Evolutionary conservation across 75 land plant genomes (phyloP).

Genomic region (Chamaecyparis obtusa): DNA sequence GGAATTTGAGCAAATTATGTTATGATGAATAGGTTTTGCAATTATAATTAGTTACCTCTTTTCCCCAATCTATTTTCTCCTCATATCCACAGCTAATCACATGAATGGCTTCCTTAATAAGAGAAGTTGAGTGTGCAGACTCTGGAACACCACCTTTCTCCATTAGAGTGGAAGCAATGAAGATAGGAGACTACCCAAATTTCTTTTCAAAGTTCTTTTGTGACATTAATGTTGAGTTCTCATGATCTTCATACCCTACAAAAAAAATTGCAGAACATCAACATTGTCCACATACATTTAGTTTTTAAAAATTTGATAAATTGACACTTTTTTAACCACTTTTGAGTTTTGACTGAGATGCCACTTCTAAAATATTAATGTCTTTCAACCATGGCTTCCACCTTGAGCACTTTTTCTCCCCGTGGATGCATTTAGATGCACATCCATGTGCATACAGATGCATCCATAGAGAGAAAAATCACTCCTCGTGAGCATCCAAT

Average conservation of each 20-base stretch:
- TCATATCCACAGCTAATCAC: constrained; percentile 89
- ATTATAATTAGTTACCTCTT: constrained; percentile 48
- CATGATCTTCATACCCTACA: constrained; percentile 66
- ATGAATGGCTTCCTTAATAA: constrained; percentile 83
- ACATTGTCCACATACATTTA: not conserved
- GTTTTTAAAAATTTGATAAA: too few species aligned
- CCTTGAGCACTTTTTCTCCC: too few species aligned
- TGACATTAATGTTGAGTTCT: constrained; percentile 73
- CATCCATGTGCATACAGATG: too few species aligned
- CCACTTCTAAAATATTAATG: too few species aligned
- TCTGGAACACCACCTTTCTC: constrained; percentile 77
- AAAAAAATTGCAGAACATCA: not conserved
- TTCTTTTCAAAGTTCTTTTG: constrained; percentile 83
- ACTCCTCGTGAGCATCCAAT: too few species aligned
- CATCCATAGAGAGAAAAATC: too few species aligned
- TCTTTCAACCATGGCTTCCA: too few species aligned
- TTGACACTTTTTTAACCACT: not conserved
- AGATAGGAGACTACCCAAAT: constrained; percentile 80
- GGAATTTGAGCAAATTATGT: not conserved
- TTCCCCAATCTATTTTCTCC: constrained; percentile 92
- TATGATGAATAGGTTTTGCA: not conserved
- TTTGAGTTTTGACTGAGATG: too few species aligned
- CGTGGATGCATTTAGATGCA: too few species aligned
- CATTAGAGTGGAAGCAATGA: constrained; percentile 73
- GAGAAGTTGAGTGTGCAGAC: constrained; percentile 47